A percentile compares a stretch with the other conserved stretches of the same genome.
Conservation (phyloP, 176 grass and related monocot species). For the Carex cristatella region DNA sequence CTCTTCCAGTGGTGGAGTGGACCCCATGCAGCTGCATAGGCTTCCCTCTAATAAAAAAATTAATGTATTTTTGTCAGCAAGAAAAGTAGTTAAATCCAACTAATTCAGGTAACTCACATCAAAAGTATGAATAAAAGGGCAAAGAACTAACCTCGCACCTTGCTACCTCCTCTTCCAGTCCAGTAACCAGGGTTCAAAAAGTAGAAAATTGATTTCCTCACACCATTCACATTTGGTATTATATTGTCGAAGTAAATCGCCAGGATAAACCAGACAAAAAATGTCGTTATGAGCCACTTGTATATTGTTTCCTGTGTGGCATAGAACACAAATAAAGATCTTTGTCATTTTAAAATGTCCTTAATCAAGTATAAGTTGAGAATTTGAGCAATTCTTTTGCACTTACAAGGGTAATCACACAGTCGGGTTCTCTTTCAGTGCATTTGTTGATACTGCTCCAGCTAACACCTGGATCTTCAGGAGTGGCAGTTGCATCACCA, state of each 20-base stretch:
- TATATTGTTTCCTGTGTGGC: conserved; percentile 74
- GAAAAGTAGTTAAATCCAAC: not conserved
- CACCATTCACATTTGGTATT: conserved; percentile 85
- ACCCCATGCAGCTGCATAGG: conserved; percentile 68
- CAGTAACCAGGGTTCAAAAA: conserved; percentile 95
- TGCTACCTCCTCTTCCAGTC: conserved; percentile 82
- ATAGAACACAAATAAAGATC: not conserved
- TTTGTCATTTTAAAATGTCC: conserved; percentile 19
- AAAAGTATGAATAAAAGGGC: not conserved
- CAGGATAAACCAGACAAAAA: conserved; percentile 85
- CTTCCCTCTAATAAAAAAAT: conserved; percentile 60
- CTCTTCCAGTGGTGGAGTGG: conserved; percentile 53
- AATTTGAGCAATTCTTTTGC: conserved; percentile 14
- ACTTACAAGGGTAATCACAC: conserved; percentile 81
- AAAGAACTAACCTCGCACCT: conserved; percentile 50
- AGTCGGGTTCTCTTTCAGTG: conserved; percentile 48
- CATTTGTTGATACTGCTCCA: conserved; percentile 56
- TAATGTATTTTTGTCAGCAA: conserved; percentile 12
- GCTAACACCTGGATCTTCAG: conserved; percentile 75
- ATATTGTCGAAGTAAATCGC: conserved; percentile 95
- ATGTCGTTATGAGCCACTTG: conserved; percentile 89
- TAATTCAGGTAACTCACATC: not conserved
- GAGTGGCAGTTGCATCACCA: conserved; percentile 72
- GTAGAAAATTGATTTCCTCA: conserved; percentile 83
- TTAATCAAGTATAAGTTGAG: not conserved